Evolutionary conservation across 768 basidiomycete species (phyloP).

Genomic region (Rhodosporidiobolus sp.): DNA sequence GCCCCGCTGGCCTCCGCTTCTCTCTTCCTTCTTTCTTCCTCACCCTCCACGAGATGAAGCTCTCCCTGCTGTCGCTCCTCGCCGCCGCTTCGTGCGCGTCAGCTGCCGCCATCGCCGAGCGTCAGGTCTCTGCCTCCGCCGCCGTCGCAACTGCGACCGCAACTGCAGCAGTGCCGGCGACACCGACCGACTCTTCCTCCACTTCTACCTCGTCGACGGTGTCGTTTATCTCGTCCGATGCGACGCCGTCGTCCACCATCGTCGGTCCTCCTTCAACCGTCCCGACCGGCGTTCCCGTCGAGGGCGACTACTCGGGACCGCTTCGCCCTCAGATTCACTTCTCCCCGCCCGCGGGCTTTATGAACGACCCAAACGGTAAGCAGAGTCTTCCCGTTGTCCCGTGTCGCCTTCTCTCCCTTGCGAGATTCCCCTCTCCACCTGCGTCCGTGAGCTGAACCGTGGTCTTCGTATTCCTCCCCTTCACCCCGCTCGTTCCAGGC

Average conservation of each 20-base stretch:
- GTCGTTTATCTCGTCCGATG: not conserved
- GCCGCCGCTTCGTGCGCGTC: not conserved
- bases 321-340: slow-evolving; percentile 45
- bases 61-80: not conserved
- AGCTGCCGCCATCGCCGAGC: not conserved
- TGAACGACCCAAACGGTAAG: slow-evolving; percentile 39
- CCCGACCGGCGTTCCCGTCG: slow-evolving; percentile 28
- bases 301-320: slow-evolving; percentile 44
- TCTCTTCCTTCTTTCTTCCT: not conserved
- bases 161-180: not conserved
- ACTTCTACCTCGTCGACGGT: not conserved
- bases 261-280: not conserved
- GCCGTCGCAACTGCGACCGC: not conserved
- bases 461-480: not conserved
- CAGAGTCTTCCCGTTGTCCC: slow-evolving; percentile 39
- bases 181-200: not conserved
- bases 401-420: not conserved
- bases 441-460: not conserved
- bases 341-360: slow-evolving; percentile 45
- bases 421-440: not conserved
- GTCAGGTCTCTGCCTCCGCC: not conserved
- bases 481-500: not conserved
- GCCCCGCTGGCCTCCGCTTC: not conserved
- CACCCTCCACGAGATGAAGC: not conserved
- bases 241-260: not conserved